Evolutionary conservation across 352 stramenopile species (phyloP).

Genomic region (Phytophthora pistaciae): DNA sequence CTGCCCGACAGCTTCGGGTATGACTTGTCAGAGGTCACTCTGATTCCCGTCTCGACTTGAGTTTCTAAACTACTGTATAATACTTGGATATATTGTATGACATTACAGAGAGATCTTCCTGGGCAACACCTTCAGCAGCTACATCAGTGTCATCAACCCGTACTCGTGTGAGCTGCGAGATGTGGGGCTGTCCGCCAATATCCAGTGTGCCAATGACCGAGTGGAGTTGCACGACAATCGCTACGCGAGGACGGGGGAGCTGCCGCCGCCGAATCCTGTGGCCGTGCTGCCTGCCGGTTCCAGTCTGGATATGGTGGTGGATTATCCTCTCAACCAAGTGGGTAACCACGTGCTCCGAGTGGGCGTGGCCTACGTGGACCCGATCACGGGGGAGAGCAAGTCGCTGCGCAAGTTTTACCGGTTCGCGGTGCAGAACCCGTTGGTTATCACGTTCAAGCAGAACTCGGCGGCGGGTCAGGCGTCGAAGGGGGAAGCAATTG

Average conservation of each 20-base stretch:
- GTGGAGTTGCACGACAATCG: slow-evolving; percentile 85
- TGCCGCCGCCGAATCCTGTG: slow-evolving; percentile 81
- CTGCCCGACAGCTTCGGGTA: slow-evolving; percentile 93
- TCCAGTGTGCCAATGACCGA: slow-evolving; percentile 87
- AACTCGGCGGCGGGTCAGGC: slow-evolving; percentile 24
- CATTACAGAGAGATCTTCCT: slow-evolving; percentile 89
- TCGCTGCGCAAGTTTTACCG: slow-evolving; percentile 93
- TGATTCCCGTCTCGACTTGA: not conserved
- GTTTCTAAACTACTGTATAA: slow-evolving; percentile 14
- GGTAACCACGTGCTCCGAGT: slow-evolving; percentile 89
- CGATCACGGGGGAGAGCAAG: slow-evolving; percentile 80
- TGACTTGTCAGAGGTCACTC: not conserved
- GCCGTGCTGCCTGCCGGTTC: slow-evolving; percentile 68
- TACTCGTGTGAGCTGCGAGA: slow-evolving; percentile 83
- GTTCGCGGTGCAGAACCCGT: slow-evolving; percentile 91
- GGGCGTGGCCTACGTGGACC: slow-evolving; percentile 80
- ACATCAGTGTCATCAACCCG: slow-evolving; percentile 94
- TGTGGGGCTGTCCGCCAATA: slow-evolving; percentile 84
- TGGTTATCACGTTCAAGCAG: slow-evolving; percentile 90
- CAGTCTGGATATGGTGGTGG: slow-evolving; percentile 93
- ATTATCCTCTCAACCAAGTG: slow-evolving; percentile 91
- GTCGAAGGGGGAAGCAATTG: slow-evolving; percentile 57
- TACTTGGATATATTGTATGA: slow-evolving; percentile 13
- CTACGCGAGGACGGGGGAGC: slow-evolving; percentile 68
- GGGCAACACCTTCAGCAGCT: slow-evolving; percentile 94